phyloP scores from a whole-genome alignment of 805 yeast genomes.

The Candida bentonensis region DNA sequence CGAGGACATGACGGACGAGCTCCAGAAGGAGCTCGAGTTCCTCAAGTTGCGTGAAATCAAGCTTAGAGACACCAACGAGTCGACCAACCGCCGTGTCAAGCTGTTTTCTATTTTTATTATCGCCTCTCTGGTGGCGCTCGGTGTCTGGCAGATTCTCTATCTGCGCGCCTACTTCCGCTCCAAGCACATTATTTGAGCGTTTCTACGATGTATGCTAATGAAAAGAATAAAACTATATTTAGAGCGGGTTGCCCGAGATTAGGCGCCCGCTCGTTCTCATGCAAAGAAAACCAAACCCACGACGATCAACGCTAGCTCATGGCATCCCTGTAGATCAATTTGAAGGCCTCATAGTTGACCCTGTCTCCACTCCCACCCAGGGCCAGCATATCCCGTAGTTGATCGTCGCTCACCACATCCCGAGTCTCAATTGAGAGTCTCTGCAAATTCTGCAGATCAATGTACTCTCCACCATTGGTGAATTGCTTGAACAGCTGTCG shows the following conservation, averaged over 20 bases:
- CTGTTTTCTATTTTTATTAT: slow-evolving; percentile 66
- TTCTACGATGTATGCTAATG: slow-evolving; percentile 1
- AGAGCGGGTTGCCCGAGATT: no score
- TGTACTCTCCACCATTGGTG: not conserved
- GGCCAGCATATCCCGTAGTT: not conserved
- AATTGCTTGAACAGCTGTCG: not conserved
- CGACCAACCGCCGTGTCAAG: slow-evolving; percentile 86
- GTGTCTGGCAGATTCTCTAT: slow-evolving; percentile 86
- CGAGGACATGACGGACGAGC: slow-evolving; percentile 75
- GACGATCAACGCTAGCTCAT: no score
- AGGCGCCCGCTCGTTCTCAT: not conserved
- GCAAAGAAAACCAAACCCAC: slow-evolving; percentile 10
- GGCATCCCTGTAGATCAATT: not conserved
- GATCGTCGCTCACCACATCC: not conserved
- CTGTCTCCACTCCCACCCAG: not conserved
- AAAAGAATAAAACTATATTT: not conserved
- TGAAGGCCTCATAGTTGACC: not conserved
- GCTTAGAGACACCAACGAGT: slow-evolving; percentile 92
- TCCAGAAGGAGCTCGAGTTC: slow-evolving; percentile 66
- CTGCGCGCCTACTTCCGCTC: slow-evolving; percentile 74
- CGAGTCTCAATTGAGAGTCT: not conserved
- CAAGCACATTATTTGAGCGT: slow-evolving; percentile 24
- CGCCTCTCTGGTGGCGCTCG: slow-evolving; percentile 57
- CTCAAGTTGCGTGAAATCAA: slow-evolving; percentile 79
- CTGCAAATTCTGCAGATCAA: not conserved